Conservation (phyloP, 2,329 filamentous ascomycete genomes). For the Nakataea oryzae region DNA sequence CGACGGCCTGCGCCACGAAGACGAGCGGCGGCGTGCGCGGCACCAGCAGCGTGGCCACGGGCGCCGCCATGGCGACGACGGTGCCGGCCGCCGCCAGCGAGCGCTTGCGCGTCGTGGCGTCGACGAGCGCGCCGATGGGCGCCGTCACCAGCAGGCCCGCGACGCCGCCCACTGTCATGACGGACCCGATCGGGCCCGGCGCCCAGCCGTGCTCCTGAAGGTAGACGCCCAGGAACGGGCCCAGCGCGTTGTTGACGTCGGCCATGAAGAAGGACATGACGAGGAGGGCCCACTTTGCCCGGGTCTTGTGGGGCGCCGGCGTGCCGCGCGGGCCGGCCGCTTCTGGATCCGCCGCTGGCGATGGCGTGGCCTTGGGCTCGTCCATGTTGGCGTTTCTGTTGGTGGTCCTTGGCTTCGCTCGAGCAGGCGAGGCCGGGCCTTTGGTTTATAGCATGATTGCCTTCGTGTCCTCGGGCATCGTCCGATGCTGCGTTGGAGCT, state of each 20-base stretch:
- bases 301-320: not conserved
- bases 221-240: not conserved
- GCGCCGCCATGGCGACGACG: not conserved
- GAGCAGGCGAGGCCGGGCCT: no score
- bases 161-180: not conserved
- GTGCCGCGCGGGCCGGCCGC: not conserved
- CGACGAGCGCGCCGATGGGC: not conserved
- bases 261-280: not conserved
- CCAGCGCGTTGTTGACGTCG: not conserved
- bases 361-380: not conserved
- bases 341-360: not conserved
- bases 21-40: not conserved
- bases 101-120: not conserved
- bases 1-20: not conserved
- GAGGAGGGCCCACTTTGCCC: not conserved
- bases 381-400: not conserved
- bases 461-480: no score
- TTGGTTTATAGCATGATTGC: not conserved
- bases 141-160: not conserved
- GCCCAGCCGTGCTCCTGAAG: not conserved
- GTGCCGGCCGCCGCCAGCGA: not conserved
- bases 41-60: conserved; percentile 33
- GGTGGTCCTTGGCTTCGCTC: not conserved
- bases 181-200: not conserved
- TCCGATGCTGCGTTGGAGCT: no score